Base-by-base conservation (phyloP, 768 basidiomycete genomes). In the Xerocomellus chrysenteron region DNA sequence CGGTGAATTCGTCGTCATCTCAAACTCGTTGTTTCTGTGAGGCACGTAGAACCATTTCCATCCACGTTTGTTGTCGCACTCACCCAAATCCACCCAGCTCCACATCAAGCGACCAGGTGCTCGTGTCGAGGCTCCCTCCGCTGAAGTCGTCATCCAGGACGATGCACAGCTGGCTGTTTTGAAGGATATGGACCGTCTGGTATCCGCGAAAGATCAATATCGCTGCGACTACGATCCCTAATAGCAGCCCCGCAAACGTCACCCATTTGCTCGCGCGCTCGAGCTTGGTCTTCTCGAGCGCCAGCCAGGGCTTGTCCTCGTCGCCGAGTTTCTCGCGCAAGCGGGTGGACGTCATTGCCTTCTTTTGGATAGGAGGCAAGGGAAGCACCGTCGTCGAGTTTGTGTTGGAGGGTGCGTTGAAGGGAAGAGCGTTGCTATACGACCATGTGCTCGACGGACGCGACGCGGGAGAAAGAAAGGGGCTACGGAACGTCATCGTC, bases 381-480 rank as follows among this genome's bases (percentile, higher is more conserved):
- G 81, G 75, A 26, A 78, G 66, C 0, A 60, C 64, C 9, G 60
- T 63, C 1, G 65, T 61, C 19, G 68, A 68, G 55, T 60, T 69
- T 35, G 74, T 69, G 24, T 55, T 67, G 13, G 63, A 69, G 41
- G 63, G 70, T 42, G 49, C 69, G 59, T 58, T 69, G 63, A 57
- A 57, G 30, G 58, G 61, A n/a, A 70, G 49, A 0, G 62, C 61
- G 60, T 58, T 61, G 52, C 44, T 28, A 7, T 78, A 77, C 0
- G 81, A 75, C 87, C 87, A 88, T 0, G 86, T 61, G 14, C 80
- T 76, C 5, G 79, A 72, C 0, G 86, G 86, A n/a, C 87, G 79
- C 1, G 84, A 86, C 1, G 86, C 79, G 0, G 88, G 88, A 4
- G 85, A 81, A 51, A 88, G 81, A 74, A 88, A 88, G 1, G 88